phyloP scores from a whole-genome alignment of 148 eudicot genomes.

The Amaranthus hypochondriacus region DNA sequence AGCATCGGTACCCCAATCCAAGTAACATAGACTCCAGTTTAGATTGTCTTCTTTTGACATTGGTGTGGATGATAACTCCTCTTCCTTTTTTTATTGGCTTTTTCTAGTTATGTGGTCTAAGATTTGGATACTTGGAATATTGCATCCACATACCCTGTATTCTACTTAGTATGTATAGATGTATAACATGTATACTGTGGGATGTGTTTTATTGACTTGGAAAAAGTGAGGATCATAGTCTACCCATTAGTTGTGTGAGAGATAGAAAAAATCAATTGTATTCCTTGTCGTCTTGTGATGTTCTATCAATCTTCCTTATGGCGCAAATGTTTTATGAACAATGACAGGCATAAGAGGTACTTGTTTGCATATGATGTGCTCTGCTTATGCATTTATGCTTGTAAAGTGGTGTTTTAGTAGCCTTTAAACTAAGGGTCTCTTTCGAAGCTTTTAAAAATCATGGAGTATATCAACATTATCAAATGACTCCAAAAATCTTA shows the following conservation, averaged over 20 bases:
- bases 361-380: too few relatives aligned
- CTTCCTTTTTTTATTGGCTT: background rate
- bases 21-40: background rate
- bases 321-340: too few relatives aligned
- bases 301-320: too few relatives aligned
- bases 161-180: background rate
- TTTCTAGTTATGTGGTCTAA: background rate
- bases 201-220: background rate
- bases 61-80: background rate
- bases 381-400: too few relatives aligned
- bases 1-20: too few relatives aligned
- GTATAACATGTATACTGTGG: conserved; percentile 2
- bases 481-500: too few relatives aligned
- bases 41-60: background rate
- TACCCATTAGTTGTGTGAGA: background rate
- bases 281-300: too few relatives aligned
- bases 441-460: too few relatives aligned
- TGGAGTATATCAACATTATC: too few relatives aligned
- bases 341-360: too few relatives aligned
- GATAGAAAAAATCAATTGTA: background rate
- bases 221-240: background rate
- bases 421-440: too few relatives aligned
- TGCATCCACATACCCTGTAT: background rate
- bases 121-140: background rate
- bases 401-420: too few relatives aligned